Conservation (phyloP, 1,139 yeast genomes). For the Wickerhamomyces sp. region DNA sequence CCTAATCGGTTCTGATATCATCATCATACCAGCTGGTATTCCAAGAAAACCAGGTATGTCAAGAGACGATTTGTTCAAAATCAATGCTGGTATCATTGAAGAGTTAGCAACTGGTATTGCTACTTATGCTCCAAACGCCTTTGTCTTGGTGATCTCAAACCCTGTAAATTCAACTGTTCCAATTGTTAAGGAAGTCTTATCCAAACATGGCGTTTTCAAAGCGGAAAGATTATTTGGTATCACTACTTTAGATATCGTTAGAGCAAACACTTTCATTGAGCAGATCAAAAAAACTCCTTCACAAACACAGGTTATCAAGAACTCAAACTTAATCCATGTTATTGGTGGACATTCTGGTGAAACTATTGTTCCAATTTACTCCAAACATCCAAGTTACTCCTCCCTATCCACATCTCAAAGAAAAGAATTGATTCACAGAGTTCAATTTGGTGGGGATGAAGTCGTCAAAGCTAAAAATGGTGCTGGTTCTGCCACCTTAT, state of each 20-base stretch:
- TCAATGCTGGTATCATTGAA: slow-evolving; percentile 65
- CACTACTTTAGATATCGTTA: slow-evolving; percentile 64
- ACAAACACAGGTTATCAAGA: slow-evolving; percentile 8
- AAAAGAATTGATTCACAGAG: slow-evolving; percentile 49
- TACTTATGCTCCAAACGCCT: slow-evolving; percentile 54
- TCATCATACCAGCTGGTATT: slow-evolving; percentile 76
- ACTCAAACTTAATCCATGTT: slow-evolving; percentile 32
- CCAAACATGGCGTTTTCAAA: slow-evolving; percentile 45
- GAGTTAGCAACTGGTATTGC: slow-evolving; percentile 56
- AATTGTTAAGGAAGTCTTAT: slow-evolving; percentile 67
- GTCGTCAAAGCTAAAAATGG: slow-evolving; percentile 75
- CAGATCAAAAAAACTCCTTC: slow-evolving; percentile 21
- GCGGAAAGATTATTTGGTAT: slow-evolving; percentile 67
- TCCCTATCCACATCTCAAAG: slow-evolving; percentile 35
- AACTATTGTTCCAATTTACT: slow-evolving; percentile 56
- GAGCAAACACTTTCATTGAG: slow-evolving; percentile 63
- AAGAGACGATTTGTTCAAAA: slow-evolving; percentile 69
- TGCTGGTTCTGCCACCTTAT: slow-evolving; percentile 71
- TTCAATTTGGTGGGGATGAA: slow-evolving; percentile 77
- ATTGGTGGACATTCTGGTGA: slow-evolving; percentile 78
- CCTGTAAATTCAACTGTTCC: slow-evolving; percentile 77
- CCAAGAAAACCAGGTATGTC: slow-evolving; percentile 82
- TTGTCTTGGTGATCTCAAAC: slow-evolving; percentile 63
- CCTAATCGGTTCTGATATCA: slow-evolving; percentile 51
- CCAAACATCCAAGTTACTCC: slow-evolving; percentile 18